A percentile compares a stretch with the other conserved stretches of the same genome.
Evolutionary conservation across 108 stramenopile species (phyloP).

Genomic region (Nitzschia sp.): DNA sequence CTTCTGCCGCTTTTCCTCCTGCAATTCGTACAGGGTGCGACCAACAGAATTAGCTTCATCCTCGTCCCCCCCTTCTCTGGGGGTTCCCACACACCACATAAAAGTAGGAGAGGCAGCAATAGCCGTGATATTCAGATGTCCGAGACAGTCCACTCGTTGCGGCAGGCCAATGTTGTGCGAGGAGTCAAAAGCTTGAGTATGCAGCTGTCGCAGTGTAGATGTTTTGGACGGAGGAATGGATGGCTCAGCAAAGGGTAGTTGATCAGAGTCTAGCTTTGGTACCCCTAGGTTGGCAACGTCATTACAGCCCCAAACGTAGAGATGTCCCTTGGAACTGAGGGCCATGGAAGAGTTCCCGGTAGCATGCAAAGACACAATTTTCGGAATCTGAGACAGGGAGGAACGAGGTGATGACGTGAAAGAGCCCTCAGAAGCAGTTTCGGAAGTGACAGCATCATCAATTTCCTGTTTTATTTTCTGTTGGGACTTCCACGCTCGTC

Average conservation of each 20-base stretch:
- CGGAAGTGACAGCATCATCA: not conserved
- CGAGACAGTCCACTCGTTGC: constrained; percentile 52
- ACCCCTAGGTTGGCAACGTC: constrained; percentile 70
- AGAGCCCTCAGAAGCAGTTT: not conserved
- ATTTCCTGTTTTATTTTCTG: constrained; percentile 21
- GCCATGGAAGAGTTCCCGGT: constrained; percentile 78
- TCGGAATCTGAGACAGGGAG: constrained; percentile 32
- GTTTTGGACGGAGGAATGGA: constrained; percentile 9
- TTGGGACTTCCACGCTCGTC: constrained; percentile 37
- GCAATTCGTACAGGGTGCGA: constrained; percentile 39
- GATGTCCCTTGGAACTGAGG: constrained; percentile 60
- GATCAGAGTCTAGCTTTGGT: constrained; percentile 31
- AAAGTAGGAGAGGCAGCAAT: constrained; percentile 32
- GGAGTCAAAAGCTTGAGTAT: constrained; percentile 60
- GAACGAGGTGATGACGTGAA: not conserved
- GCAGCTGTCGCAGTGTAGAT: constrained; percentile 36
- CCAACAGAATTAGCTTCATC: constrained; percentile 17
- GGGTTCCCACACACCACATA: constrained; percentile 36
- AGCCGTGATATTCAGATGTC: constrained; percentile 35
- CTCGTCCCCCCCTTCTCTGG: not conserved
- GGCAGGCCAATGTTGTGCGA: constrained; percentile 71
- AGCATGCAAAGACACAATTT: constrained; percentile 63
- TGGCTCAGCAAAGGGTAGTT: constrained; percentile 19
- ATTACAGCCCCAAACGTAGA: constrained; percentile 86
- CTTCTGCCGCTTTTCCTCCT: constrained; percentile 27